phyloP scores from a whole-genome alignment of 2,329 filamentous ascomycete species.

The Penicillium sp. region DNA sequence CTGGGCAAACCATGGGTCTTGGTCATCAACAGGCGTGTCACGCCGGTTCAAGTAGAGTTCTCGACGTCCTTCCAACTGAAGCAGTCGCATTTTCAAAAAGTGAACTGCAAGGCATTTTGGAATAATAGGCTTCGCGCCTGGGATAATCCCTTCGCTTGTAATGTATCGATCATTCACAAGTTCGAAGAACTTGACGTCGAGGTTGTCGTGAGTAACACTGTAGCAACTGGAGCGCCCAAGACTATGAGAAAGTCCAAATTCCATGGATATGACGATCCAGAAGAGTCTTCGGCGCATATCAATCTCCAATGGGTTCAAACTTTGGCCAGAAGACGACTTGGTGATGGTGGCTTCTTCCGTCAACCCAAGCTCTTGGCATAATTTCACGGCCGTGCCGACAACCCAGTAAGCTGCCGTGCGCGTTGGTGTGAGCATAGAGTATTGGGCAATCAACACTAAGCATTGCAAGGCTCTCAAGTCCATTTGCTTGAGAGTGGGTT shows the following conservation, averaged over 20 bases:
- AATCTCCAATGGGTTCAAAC: constrained; percentile 72
- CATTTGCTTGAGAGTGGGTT: constrained; percentile 83
- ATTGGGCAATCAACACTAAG: constrained; percentile 82
- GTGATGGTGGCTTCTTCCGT: constrained; percentile 87
- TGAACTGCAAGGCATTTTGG: constrained; percentile 91
- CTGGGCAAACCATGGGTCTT: constrained; percentile 82
- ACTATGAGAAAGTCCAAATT: constrained; percentile 83
- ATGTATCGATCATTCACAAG: constrained; percentile 83
- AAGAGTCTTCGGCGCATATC: constrained; percentile 88
- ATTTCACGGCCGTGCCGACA: constrained; percentile 81
- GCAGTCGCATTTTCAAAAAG: constrained; percentile 86
- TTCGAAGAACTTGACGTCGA: constrained; percentile 85
- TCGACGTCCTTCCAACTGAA: constrained; percentile 85
- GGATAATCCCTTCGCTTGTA: constrained; percentile 72
- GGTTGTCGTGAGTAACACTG: constrained; percentile 77
- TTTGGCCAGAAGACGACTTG: constrained; percentile 61
- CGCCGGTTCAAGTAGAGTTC: constrained; percentile 85
- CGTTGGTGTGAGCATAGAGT: constrained; percentile 90
- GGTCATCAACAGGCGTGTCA: constrained; percentile 74
- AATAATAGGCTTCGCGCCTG: constrained; percentile 70
- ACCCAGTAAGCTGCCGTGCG: constrained; percentile 92
- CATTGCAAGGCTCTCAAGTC: constrained; percentile 90
- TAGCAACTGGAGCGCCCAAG: constrained; percentile 87
- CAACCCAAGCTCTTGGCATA: constrained; percentile 86
- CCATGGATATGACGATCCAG: constrained; percentile 88